Evolutionary conservation across 164 flowering plant genomes (phyloP), one percentile per base, ranked within the genome.

Genomic region (Liriodendron chinense): DNA sequence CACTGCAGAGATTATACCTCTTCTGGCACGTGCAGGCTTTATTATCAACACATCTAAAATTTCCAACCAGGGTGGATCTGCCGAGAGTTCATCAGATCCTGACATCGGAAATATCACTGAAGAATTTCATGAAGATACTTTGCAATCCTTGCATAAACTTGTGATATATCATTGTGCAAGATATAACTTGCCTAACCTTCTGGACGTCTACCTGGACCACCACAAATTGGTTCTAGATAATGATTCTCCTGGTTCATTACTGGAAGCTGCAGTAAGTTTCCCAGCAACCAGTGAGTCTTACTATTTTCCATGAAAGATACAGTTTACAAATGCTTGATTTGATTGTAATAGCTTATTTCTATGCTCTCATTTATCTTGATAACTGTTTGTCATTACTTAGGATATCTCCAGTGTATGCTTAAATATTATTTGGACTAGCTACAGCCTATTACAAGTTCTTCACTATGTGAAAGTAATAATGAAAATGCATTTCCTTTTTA

Each of bases 191-290:
- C 96, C 97, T 47, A 86, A 88, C 75, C 90, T 96, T 82, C 83
- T 96, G 78, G 97, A 93, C 77, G 84, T 96, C 65, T 94, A 91
- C 78, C 89, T 96, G 78, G 97, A 92, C 63, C 87, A 84, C 83
- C 93, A 90, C 77, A 80, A 87, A 69, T 79, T 92, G 86, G 90
- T 78, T 76, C 72, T 81, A 3, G 92, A 92, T 80, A 82, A 82
- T 62, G 87, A 82, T 79, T 87, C 90, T 48, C 84, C 92, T 74
- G 61, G 10, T 68, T 78, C 76, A 53, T 76, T 93, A 47, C 90
- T n/a, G 74, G 96, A 92, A 72, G 92, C 98, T 78, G 87, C 91
- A 5, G 99, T 96, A 89, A 91, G 77, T 68, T 57, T 23, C 16
- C 48, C 26, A 16, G 62, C 10, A 59, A 49, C 73, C 76, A 59